A percentile compares a stretch with the other conserved stretches of the same genome.
These are phyloP conservation scores for Gracilaria gracilis DNA, from an alignment of 23 red algal species.

Conservation along the genomic window DNA sequence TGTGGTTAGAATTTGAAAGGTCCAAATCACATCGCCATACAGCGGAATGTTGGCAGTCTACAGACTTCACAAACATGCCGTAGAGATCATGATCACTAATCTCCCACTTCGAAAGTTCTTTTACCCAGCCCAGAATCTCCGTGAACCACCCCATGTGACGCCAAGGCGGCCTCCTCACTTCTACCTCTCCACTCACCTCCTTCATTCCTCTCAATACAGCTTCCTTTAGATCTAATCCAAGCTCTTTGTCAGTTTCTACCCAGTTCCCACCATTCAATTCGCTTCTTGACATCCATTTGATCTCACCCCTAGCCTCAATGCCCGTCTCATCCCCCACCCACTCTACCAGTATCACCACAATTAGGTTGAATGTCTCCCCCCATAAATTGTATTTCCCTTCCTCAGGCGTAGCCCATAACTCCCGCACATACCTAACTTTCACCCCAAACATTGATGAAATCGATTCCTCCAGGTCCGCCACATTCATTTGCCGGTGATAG, in stretches of 20 bases:
- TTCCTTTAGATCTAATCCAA: background rate
- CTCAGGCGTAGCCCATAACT: background rate
- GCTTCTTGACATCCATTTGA: slow-evolving; percentile 5
- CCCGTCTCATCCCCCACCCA: background rate
- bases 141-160: background rate
- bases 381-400: background rate
- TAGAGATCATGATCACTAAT: background rate
- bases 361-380: background rate
- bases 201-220: background rate
- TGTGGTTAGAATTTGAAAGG: background rate
- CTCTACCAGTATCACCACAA: background rate
- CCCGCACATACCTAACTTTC: background rate
- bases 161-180: background rate
- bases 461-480: background rate
- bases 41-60: background rate
- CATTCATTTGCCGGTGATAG: background rate
- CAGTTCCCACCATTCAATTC: background rate
- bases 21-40: background rate
- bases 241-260: background rate
- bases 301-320: background rate
- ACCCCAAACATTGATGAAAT: background rate
- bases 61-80: background rate
- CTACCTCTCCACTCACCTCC: background rate
- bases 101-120: background rate
- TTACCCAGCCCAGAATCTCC: background rate